Percentiles rank a stretch among this genome's conserved stretches.
Conservation (phyloP, 495 filamentous ascomycete species). For the Neurospora terricola region DNA sequence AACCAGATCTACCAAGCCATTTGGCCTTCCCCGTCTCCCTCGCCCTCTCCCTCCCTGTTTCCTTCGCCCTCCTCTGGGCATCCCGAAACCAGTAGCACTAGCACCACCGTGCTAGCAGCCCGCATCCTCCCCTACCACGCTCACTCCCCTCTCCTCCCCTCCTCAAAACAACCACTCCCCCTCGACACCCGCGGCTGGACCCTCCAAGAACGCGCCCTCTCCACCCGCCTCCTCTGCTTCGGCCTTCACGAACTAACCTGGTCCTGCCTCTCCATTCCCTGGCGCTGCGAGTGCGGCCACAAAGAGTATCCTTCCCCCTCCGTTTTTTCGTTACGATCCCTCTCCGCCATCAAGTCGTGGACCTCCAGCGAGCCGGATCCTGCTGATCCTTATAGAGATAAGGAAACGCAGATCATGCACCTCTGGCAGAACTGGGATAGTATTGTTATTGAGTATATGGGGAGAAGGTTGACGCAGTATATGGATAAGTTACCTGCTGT, state of each 20-base stretch:
- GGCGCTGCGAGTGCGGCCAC: constrained; percentile 13
- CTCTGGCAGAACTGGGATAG: neutral
- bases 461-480: neutral
- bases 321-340: constrained; percentile 2
- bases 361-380: too few relatives aligned
- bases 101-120: neutral
- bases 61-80: too few relatives aligned
- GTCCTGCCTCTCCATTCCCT: neutral
- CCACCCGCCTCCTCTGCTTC: constrained; percentile 2
- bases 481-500: neutral
- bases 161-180: neutral
- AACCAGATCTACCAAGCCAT: too few relatives aligned
- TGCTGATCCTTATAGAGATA: too few relatives aligned
- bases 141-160: neutral
- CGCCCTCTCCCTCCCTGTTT: too few relatives aligned
- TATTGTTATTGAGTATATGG: neutral
- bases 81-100: too few relatives aligned
- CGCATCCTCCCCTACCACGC: neutral
- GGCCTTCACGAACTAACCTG: neutral
- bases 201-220: constrained; percentile 3
- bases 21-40: too few relatives aligned
- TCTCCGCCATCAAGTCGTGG: too few relatives aligned
- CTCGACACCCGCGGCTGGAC: constrained; percentile 2
- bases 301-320: constrained; percentile 13
- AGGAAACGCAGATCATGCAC: neutral